Base-by-base conservation (phyloP, 768 basidiomycete genomes). In the Trametes cingulata region DNA sequence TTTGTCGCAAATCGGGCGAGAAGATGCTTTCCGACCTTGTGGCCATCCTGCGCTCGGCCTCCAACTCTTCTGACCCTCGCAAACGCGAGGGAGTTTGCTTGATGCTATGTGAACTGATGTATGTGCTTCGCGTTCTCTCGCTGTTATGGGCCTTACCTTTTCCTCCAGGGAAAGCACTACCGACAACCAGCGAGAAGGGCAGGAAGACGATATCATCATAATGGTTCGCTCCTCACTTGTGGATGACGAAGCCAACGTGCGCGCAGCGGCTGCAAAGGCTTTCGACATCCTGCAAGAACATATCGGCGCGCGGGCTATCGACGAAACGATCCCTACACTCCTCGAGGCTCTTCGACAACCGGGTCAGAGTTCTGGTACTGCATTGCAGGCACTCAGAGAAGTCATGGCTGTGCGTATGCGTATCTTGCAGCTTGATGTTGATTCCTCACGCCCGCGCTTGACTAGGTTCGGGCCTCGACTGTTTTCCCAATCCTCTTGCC, bases 401-500 rank as follows among this genome's bases (percentile, higher is more conserved):
- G 93, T 98, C 65, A 96, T 96, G 91, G 86, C 82, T 65, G 93
- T 94, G 73, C 71, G 90, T 52, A 25, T 19, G 19, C n/a, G n/a
- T n/a, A 17, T 47, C 8, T 77, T 3, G 17, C 2, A 33, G 52
- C 36, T 45, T 29, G 2, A 8, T 46, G 12, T n/a, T 37, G 15
- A 40, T 3, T 12, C 36, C 25, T 45, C 29, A 27, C 20, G 8
- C 29, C 13, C 42, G 20, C n/a, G 47, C 6, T 20, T 29, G 42
- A 53, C 35, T 71, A 95, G 91, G 91, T 98, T 66, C 93, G 95
- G 39, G 93, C 96, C 14, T 82, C 88, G 40, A 94, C 91, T 10
- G 95, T 98, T 39, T 98, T 98, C 91, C 97, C 97, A 0, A 91
- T 98, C 19, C 78, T 98, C 56, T 93, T 99, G 58, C 97, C 95